Base-by-base conservation (phyloP, 1,284 basidiomycete species). In the Schizophyllum commune region DNA sequence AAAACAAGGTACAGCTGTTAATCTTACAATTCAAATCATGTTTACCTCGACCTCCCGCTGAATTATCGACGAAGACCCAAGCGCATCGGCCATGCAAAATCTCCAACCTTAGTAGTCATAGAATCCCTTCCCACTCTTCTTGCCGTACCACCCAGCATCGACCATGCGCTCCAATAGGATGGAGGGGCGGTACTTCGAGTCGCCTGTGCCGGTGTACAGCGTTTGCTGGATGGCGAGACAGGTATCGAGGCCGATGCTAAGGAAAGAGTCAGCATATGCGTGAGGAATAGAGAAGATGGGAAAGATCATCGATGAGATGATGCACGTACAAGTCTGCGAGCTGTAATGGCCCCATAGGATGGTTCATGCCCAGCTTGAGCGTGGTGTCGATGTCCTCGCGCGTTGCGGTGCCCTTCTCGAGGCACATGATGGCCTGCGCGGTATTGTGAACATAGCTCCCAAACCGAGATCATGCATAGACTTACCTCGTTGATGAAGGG, bases 141-240 rank as follows among this genome's bases (percentile, higher is more conserved):
- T 90, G n/a, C 96, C 96, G 61, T 89, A 81, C 92, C 93, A 98
- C 52, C 92, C 91, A 17, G 96, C 96, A 71, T 98, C 93, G 8
- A 98, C 96, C 96, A 98, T 98, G 39, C 94, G 82, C 67, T 94
- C 91, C 9, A 98, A 81, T 22, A 98, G 79, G 21, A 96, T 83
- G 59, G 91, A 89, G 0, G 96, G 95, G n/a, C 96, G 84, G 74
- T 98, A 98, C 74, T 98, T 98, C n/a, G 91, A 91, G 75, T 98
- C 96, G 0, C 91, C 86, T 11, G 93, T 96, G 63, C 96, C 95
- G 62, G 82, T 82, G 68, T 92, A 91, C 15, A 97, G 82, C 0
- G 93, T 95, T 71, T 92, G 85, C 69, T 96, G 93, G 69, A 96
- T 96, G 5, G 91, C 85, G 34, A 96, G 83, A 71, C 94, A 96